Conservation (phyloP, 441 rosid species). For the Populus tomentosa region DNA sequence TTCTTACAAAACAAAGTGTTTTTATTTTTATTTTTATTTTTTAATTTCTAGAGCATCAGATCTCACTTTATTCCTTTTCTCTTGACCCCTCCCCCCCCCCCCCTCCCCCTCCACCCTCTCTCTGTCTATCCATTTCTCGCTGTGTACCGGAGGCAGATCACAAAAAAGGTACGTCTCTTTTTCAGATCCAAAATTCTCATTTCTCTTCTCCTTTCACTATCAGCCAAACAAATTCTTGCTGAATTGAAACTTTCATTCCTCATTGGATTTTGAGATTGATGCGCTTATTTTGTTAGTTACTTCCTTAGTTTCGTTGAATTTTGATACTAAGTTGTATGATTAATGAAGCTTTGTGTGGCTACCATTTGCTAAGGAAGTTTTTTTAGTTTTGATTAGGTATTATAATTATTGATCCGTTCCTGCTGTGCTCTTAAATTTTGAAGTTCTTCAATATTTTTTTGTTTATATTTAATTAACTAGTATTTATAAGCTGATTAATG, state of each 20-base stretch:
- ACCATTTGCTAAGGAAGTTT: neutral
- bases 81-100: neutral
- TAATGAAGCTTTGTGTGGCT: neutral
- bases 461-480: neutral
- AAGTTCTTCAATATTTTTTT: neutral
- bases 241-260: neutral
- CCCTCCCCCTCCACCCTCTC: neutral
- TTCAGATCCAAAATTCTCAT: constrained; percentile 12
- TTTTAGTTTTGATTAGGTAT: neutral
- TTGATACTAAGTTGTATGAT: neutral
- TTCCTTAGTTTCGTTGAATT: neutral
- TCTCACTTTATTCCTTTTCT: neutral
- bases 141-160: neutral
- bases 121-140: neutral
- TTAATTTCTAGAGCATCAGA: neutral
- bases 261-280: too few species aligned
- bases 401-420: neutral
- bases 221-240: neutral
- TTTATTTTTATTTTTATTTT: neutral
- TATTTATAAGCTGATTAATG: neutral
- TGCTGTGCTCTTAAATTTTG: neutral
- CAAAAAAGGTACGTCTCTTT: constrained; percentile 3
- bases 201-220: neutral
- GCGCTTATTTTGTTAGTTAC: neutral
- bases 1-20: neutral